Evolutionary conservation across 2,329 filamentous ascomycete genomes (phyloP).

Genomic region (Sphaerulina vaccinii): DNA sequence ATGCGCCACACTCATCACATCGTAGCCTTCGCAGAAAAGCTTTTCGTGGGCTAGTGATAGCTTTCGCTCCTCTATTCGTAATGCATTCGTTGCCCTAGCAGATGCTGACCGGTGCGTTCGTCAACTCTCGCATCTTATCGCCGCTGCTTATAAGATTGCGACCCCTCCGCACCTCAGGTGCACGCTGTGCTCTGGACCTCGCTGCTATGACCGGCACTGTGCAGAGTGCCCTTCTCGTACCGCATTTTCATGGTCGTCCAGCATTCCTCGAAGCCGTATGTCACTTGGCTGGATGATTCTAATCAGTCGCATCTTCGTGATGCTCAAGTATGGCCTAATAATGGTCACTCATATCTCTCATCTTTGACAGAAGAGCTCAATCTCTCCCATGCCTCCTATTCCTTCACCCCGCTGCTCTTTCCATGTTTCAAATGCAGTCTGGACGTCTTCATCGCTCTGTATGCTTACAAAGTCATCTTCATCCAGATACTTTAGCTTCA

Average conservation of each 20-base stretch:
- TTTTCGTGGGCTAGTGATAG: slow-evolving; percentile 1
- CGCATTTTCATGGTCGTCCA: too few relatives aligned
- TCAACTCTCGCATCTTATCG: not conserved
- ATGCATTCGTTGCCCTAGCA: not conserved
- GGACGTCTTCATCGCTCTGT: slow-evolving; percentile 92
- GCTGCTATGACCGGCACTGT: too few relatives aligned
- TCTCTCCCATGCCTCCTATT: slow-evolving; percentile 73
- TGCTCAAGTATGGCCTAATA: not conserved
- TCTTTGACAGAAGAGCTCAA: slow-evolving; percentile 77
- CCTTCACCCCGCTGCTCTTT: slow-evolving; percentile 68
- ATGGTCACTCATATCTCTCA: slow-evolving; percentile 23
- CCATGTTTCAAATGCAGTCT: slow-evolving; percentile 94
- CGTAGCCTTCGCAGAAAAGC: slow-evolving; percentile 11
- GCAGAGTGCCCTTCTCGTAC: too few relatives aligned
- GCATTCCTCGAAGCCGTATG: too few relatives aligned
- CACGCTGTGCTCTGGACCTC: not conserved
- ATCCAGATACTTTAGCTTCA: slow-evolving; percentile 87
- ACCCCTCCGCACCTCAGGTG: not conserved
- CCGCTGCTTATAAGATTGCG: not conserved
- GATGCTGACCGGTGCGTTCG: not conserved
- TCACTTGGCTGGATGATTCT: not conserved
- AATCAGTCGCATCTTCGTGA: not conserved
- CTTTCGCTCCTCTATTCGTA: not conserved
- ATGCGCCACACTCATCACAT: slow-evolving; percentile 8
- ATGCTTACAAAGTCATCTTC: slow-evolving; percentile 93